phyloP scores from a whole-genome alignment of 208 protist species.

The Tritrichomonas foetus region DNA sequence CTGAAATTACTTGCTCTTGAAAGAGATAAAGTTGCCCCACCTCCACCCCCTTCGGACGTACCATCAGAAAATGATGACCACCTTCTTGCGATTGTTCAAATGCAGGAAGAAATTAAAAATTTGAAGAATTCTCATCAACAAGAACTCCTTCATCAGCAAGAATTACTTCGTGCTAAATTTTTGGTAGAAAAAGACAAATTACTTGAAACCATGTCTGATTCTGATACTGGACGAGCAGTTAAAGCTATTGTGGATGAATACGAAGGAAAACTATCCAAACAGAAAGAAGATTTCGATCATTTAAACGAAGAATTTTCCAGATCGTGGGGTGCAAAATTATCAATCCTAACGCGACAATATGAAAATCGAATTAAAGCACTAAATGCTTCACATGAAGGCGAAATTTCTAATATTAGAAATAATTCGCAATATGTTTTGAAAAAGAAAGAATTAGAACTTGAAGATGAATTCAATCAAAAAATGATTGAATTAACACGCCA shows the following conservation, averaged over 20 bases:
- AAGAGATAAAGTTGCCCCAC: neutral
- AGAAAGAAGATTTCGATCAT: neutral
- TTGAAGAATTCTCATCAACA: neutral
- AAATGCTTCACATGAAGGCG: neutral
- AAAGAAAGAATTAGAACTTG: neutral
- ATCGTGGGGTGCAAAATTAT: neutral
- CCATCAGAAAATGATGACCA: neutral
- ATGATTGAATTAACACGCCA: neutral
- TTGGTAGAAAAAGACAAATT: neutral
- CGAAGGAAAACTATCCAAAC: neutral
- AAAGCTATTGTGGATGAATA: neutral
- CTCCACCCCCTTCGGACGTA: no score
- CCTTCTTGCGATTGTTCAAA: no score
- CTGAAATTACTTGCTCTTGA: neutral
- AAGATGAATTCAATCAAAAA: neutral
- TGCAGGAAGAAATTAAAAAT: neutral
- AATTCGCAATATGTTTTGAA: neutral
- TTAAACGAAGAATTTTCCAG: neutral
- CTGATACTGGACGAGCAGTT: neutral
- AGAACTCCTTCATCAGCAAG: neutral
- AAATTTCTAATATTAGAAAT: neutral
- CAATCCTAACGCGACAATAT: neutral
- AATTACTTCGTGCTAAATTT: neutral
- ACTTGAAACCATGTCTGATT: neutral
- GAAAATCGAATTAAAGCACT: slow-evolving; percentile 16